Conservation (phyloP, 1,284 basidiomycete species). For the Athelia psychrophila region DNA sequence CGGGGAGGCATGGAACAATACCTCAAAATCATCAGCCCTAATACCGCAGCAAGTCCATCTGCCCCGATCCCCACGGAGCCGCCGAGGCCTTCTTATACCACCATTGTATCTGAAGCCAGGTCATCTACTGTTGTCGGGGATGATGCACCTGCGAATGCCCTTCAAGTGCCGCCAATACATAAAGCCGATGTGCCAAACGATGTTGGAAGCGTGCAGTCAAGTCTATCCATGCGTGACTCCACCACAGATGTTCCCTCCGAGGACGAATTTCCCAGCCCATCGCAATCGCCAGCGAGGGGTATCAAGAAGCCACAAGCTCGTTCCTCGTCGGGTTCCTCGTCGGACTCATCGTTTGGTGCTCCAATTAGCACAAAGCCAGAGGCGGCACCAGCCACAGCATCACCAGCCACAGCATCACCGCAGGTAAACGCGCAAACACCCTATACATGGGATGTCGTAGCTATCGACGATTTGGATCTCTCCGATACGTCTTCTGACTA, state of each 20-base stretch:
- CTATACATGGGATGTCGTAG: conserved; percentile 66
- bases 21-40: conserved; percentile 53
- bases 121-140: background rate
- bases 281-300: conserved; percentile 11
- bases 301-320: conserved; percentile 5
- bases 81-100: background rate
- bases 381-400: conserved; percentile 31
- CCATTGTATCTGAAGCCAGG: background rate
- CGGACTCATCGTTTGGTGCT: conserved; percentile 15
- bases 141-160: conserved; percentile 11
- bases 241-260: conserved; percentile 5
- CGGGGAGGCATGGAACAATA: conserved; percentile 66
- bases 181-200: background rate
- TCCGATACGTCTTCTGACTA: conserved; percentile 66
- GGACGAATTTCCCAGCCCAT: conserved; percentile 10
- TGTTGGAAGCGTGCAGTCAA: conserved; percentile 4
- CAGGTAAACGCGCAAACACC: too few species aligned
- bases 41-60: background rate
- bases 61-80: background rate
- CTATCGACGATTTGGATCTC: conserved; percentile 71
- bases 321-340: conserved; percentile 9
- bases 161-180: conserved; percentile 17
- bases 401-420: conserved; percentile 32
- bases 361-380: background rate
- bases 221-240: conserved; percentile 1